Percentiles rank a stretch among this genome's conserved stretches.
Conservation (phyloP, 2,329 filamentous ascomycete species). For the Verticillium longisporum region DNA sequence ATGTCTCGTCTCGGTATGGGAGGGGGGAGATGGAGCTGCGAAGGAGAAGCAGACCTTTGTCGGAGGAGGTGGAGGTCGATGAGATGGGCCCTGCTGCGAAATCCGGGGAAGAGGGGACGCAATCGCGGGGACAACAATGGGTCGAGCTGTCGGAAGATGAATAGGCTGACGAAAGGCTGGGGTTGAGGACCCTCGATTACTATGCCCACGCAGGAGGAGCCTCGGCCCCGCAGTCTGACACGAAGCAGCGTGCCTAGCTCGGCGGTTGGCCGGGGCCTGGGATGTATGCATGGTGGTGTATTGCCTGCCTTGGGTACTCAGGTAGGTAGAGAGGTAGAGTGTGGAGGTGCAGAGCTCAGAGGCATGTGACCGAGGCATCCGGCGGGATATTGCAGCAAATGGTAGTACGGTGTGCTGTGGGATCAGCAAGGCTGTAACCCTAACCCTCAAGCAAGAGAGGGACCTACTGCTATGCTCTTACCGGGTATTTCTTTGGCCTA, state of each 20-base stretch:
- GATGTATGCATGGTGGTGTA: background rate
- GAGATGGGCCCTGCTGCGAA: background rate
- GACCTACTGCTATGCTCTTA: too few relatives aligned
- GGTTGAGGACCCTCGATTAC: background rate
- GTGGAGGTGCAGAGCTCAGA: background rate
- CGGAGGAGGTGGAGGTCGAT: background rate
- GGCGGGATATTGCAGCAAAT: background rate
- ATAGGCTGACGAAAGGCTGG: background rate
- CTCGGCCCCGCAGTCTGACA: background rate
- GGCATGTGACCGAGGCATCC: background rate
- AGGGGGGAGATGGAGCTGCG: background rate
- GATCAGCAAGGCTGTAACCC: too few relatives aligned
- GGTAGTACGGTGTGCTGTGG: too few relatives aligned
- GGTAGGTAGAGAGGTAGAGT: background rate
- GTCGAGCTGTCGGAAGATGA: background rate
- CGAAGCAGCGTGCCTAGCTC: too few relatives aligned
- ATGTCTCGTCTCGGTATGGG: background rate
- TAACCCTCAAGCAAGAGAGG: too few relatives aligned
- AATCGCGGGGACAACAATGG: background rate
- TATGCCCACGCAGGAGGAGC: background rate
- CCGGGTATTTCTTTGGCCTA: too few relatives aligned
- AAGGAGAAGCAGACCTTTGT: background rate
- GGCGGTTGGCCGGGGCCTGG: background rate
- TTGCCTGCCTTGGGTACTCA: background rate
- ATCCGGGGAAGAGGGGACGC: background rate